Evolutionary conservation across 73 alveolate species (phyloP).

Genomic region (Paramecium sonneborni): DNA sequence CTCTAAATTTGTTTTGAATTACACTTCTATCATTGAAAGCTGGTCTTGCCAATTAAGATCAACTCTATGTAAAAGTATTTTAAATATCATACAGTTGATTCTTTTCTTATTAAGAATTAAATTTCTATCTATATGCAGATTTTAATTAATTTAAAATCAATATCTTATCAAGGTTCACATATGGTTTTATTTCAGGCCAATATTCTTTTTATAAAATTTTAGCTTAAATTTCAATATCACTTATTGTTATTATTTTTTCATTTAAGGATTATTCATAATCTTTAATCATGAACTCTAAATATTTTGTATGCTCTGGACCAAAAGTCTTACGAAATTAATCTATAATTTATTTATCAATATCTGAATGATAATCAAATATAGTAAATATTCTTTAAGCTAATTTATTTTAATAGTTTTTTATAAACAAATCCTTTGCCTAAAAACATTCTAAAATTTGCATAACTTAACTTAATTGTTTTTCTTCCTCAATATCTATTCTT

Average conservation of each 20-base stretch:
- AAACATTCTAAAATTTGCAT: not conserved
- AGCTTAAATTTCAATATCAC: not conserved
- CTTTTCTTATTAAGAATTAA: not conserved
- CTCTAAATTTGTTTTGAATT: not conserved
- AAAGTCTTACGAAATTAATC: not conserved
- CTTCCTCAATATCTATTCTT: not conserved
- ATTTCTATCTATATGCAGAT: not conserved
- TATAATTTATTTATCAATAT: not conserved
- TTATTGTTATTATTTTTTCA: not conserved
- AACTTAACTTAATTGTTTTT: not conserved
- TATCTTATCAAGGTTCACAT: not conserved
- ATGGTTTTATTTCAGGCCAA: slow-evolving; percentile 21
- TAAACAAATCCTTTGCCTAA: not conserved
- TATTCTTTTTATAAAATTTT: not conserved
- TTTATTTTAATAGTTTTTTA: not conserved
- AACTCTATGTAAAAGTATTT: not conserved
- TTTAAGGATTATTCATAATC: not conserved
- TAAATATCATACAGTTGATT: not conserved
- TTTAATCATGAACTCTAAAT: not conserved
- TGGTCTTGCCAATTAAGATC: not conserved
- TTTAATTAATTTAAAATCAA: not conserved
- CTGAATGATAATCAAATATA: not conserved
- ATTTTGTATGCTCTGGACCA: slow-evolving; percentile 13
- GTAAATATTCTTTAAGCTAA: not conserved
- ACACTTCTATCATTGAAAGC: not conserved